Evolutionary conservation across 2,329 filamentous ascomycete genomes (phyloP).

Genomic region (Curvularia lunata): DNA sequence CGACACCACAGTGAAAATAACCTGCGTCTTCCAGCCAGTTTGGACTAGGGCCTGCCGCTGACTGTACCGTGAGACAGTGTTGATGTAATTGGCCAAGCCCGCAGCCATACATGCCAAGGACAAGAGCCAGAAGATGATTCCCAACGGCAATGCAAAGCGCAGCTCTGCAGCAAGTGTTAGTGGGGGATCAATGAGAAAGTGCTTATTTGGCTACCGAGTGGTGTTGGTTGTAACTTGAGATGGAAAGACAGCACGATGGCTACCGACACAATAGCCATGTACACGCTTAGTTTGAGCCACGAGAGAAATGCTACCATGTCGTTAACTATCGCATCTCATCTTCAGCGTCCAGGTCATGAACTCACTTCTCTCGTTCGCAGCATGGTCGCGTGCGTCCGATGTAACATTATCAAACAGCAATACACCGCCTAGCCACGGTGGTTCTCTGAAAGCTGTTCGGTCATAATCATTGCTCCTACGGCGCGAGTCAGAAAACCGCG

Average conservation of each 20-base stretch:
- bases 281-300: conserved; percentile 86
- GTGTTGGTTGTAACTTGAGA: conserved; percentile 70
- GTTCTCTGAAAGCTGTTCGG: conserved; percentile 61
- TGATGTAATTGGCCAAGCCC: conserved; percentile 87
- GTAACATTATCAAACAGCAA: conserved; percentile 76
- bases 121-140: conserved; percentile 85
- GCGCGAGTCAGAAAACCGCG: background rate
- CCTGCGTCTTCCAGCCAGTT: conserved; percentile 89
- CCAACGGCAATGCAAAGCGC: conserved; percentile 80
- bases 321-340: conserved; percentile 10
- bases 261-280: conserved; percentile 87
- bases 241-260: conserved; percentile 96
- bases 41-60: conserved; percentile 83
- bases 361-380: conserved; percentile 75
- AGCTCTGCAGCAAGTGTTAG: conserved; percentile 62
- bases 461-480: conserved; percentile 52
- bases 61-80: conserved; percentile 81
- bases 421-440: conserved; percentile 69
- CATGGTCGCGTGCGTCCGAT: conserved; percentile 78
- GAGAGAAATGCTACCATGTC: conserved; percentile 72
- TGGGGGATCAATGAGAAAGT: conserved; percentile 1
- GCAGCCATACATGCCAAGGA: conserved; percentile 76
- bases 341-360: background rate
- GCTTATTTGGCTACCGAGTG: conserved; percentile 23
- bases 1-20: conserved; percentile 61